Evolutionary conservation across 768 basidiomycete genomes (phyloP), one percentile per base, ranked within the genome.

Genomic region (Coprinopsis marcescibilis): DNA sequence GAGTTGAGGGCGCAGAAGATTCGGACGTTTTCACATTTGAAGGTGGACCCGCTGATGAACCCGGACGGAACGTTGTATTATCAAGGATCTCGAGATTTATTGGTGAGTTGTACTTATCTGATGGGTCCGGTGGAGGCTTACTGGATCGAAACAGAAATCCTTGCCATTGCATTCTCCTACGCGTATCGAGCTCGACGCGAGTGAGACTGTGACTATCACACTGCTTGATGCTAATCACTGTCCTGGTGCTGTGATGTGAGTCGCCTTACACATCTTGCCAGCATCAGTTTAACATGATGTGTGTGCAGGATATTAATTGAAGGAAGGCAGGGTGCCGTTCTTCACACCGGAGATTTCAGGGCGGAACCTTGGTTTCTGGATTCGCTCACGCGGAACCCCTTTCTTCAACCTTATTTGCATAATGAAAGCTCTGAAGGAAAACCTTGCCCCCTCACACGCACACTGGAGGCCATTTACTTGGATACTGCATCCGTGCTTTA

Each of bases 281-380:
- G 14, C 7, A 24, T 36, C 14, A 38, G 17, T n/a, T 10, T 12
- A 23, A 34, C 24, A 3, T 36, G 24, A 4, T 21, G 13, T n/a
- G n/a, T n/a, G 20, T 26, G 14, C 52, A 95, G 92, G 86, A 95
- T 87, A 57, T 73, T 93, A 14, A 78, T 95, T 35, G 84, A 90
- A 61, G 85, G 86, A 14, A 47, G 69, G 3, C 62, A 73, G 46
- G 80, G 83, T 6, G 73, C 89, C 0, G 70, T 97, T 23, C 77
- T 99, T 8, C 92, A 96, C 58, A 97, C 95, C 0, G 95, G 95
- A 26, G 95, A 99, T 62, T 74, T 98, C 46, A 79, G 95, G 27
- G 89, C 89, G 1, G 95, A 99, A 59, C 76, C 81, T 1, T 83
- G 79, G 72, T 87, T 89, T 55, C 61, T 97, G 19, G 74, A 85